phyloP scores from a whole-genome alignment of 345 rosid genomes.

The Eutrema yunnanense region DNA sequence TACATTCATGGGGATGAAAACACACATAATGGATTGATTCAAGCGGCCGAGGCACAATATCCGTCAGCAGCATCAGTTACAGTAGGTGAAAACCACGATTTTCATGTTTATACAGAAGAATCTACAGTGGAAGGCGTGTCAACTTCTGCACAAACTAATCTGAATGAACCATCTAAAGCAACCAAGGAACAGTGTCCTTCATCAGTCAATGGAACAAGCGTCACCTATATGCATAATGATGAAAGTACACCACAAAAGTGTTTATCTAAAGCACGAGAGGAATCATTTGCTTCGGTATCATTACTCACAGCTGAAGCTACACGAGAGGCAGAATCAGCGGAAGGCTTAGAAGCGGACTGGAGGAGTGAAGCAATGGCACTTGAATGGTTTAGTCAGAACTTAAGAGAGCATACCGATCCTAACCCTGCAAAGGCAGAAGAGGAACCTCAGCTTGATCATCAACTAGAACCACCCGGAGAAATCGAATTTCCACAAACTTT shows the following conservation, averaged over 20 bases:
- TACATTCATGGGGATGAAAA: conserved; percentile 2
- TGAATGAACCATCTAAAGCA: not conserved
- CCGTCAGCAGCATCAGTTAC: not conserved
- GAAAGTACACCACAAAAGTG: not conserved
- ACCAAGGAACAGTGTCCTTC: not conserved
- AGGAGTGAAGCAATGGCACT: conserved; percentile 17
- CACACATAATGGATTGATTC: not conserved
- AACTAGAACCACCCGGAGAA: not conserved
- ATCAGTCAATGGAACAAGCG: not conserved
- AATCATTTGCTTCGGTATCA: not conserved
- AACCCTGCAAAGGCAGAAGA: not conserved
- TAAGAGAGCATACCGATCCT: conserved; percentile 5
- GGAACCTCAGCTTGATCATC: not conserved
- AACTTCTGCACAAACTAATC: not conserved
- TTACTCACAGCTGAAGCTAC: not conserved
- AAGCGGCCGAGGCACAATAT: not conserved
- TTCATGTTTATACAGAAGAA: not conserved
- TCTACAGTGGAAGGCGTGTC: not conserved
- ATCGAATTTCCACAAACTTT: not conserved
- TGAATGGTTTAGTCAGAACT: conserved; percentile 25
- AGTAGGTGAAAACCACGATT: not conserved
- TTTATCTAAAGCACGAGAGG: not conserved
- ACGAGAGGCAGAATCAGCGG: not conserved
- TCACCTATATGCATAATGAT: not conserved
- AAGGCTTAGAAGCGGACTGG: conserved; percentile 13